These are phyloP conservation scores for Calamus simplicifolius DNA, from an alignment of 176 grass and related monocot genomes.

Conservation along the genomic window DNA sequence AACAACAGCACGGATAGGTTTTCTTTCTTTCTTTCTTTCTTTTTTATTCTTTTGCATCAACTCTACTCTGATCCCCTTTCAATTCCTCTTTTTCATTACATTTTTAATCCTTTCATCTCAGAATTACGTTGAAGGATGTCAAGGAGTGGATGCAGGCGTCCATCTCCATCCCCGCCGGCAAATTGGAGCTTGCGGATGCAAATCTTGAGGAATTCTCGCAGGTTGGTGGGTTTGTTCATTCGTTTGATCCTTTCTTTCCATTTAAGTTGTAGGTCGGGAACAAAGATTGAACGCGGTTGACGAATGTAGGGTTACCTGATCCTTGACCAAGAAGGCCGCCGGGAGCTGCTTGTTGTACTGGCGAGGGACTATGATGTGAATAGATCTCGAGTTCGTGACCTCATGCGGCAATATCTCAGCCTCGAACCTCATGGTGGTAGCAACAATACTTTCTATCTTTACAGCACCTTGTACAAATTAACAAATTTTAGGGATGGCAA, in stretches of 20 bases:
- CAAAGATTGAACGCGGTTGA: neutral
- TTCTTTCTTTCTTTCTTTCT: neutral
- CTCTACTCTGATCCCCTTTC: no score
- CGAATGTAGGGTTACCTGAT: conserved; percentile 43
- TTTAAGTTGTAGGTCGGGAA: neutral
- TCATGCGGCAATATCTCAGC: conserved; percentile 70
- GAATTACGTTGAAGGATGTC: conserved; percentile 32
- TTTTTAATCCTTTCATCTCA: conserved; percentile 5
- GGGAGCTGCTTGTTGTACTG: conserved; percentile 56
- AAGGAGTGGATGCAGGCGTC: conserved; percentile 60
- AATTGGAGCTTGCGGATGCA: conserved; percentile 17
- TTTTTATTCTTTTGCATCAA: neutral
- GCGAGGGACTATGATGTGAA: conserved; percentile 76
- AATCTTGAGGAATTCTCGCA: conserved; percentile 61
- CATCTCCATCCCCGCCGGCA: conserved; percentile 23
- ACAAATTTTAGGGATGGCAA: no score
- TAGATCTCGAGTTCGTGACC: conserved; percentile 48
- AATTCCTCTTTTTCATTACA: neutral
- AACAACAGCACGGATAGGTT: conserved; percentile 7
- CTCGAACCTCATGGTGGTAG: conserved; percentile 25
- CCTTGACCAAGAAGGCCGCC: conserved; percentile 42
- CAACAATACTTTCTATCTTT: neutral
- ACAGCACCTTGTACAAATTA: no score
- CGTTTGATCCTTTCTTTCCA: neutral
- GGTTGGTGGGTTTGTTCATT: conserved; percentile 3